Base-by-base conservation (phyloP, 331 rosid genomes). In the Malus hybrid region DNA sequence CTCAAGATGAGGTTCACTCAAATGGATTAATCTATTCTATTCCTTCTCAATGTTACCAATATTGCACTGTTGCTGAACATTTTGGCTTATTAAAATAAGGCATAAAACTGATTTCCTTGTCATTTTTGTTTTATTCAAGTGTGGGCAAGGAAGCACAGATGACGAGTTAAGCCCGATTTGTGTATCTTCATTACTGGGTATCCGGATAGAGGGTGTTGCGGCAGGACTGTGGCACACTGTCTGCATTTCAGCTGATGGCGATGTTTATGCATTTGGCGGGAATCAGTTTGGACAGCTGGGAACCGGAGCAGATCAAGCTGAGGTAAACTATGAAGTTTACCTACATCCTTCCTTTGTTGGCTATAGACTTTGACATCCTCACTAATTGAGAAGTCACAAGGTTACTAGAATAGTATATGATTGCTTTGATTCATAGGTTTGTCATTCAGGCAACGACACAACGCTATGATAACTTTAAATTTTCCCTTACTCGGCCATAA, bases 281-380 rank as follows among this genome's bases (percentile, higher is more conserved):
- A 93, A 93, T 77, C 98, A 93, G 75, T 93, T 93, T 85, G 98
- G 98, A 71, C 97, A 93, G 89, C 87, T 93, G 79, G 98, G 98
- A 79, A 93, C 97, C 28, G 98, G 98, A 68, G 77, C 85, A 31
- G 98, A 90, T 65, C 91, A 91, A 81, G 91, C 97, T 22, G 98
- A 91, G 98, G 98, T 93, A 81, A 55, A 67, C 32, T 32, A 31
- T 34, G 73, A 55, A 33, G 24, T 78, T 13, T 24, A 62, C 29
- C 54, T 1, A 52, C 3, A 52, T 18, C 20, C 6, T 6, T 59
- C 29, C 36, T 6, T 10, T 10, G 1, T 50, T 20, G 6, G 27
- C 67, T 56, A 14, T 8, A 72, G 36, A 24, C 11, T 14, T 15
- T 19, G 33, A 9, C 44, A 10, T 27, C 29, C 16, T 73, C 27